A percentile compares a stretch with the other conserved stretches of the same genome.
Evolutionary conservation across 345 rosid species (phyloP).

Genomic region (Moricandia moricandioides): DNA sequence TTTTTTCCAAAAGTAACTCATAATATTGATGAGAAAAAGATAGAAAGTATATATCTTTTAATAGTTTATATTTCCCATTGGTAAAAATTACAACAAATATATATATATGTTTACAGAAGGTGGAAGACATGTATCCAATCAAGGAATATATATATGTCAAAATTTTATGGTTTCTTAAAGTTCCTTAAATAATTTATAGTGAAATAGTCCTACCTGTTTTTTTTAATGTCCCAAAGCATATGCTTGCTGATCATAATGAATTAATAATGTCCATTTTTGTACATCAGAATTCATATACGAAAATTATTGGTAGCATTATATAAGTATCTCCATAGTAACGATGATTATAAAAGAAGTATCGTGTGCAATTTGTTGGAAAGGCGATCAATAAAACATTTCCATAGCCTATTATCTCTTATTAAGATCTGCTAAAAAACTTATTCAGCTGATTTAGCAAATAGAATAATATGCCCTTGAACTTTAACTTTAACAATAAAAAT

Average conservation of each 20-base stretch:
- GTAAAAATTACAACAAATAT: not conserved
- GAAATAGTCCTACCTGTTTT: not conserved
- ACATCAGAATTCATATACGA: not conserved
- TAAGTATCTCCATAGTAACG: not conserved
- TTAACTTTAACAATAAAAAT: not conserved
- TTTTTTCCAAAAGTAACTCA: not conserved
- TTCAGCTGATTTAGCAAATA: not conserved
- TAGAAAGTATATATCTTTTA: not conserved
- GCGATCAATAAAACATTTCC: not conserved
- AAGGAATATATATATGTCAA: not conserved
- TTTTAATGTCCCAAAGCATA: not conserved
- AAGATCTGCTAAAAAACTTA: not conserved
- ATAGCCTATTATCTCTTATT: not conserved
- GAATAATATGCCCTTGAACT: slow-evolving; percentile 7
- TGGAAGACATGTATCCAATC: not conserved
- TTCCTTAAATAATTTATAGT: not conserved
- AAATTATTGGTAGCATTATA: not conserved
- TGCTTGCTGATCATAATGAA: not conserved
- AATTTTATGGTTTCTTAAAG: not conserved
- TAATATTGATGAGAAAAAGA: not conserved
- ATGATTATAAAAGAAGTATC: not conserved
- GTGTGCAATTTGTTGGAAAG: slow-evolving; percentile 10
- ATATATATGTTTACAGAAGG: not conserved
- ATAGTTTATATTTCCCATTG: not conserved
- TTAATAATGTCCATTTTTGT: not conserved